Evolutionary conservation across 495 filamentous ascomycete species (phyloP).

Genomic region (Aspergillus ostianus): DNA sequence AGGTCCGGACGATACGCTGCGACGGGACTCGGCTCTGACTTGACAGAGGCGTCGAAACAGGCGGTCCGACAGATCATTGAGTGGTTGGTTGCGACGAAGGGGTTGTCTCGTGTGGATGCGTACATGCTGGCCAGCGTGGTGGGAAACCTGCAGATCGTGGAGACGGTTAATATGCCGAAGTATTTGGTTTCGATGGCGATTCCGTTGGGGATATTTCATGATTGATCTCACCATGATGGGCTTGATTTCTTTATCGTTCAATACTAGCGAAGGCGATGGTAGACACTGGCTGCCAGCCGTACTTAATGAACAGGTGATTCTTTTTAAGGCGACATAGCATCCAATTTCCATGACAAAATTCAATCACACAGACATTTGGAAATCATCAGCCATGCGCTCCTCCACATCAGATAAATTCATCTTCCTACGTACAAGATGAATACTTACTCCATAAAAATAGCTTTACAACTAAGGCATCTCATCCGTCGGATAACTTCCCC

Average conservation of each 20-base stretch:
- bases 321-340: no score
- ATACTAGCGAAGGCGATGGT: no score
- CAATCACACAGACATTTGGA: no score
- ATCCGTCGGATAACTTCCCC: no score
- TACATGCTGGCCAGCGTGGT: conserved; percentile 52
- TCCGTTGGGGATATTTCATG: conserved; percentile 41
- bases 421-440: no score
- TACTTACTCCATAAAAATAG: no score
- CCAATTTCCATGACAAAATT: no score
- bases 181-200: conserved; percentile 47
- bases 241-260: background rate
- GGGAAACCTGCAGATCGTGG: conserved; percentile 44
- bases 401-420: no score
- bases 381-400: no score
- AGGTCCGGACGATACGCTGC: conserved; percentile 41
- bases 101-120: conserved; percentile 42
- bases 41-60: conserved; percentile 44
- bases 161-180: conserved; percentile 52
- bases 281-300: no score
- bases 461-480: no score
- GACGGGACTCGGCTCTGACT: conserved; percentile 43
- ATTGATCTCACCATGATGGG: background rate
- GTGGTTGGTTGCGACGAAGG: conserved; percentile 46
- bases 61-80: conserved; percentile 42
- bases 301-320: no score